Conservation (phyloP, 78 protist genomes). For the Dictyostelium capitatum region DNA sequence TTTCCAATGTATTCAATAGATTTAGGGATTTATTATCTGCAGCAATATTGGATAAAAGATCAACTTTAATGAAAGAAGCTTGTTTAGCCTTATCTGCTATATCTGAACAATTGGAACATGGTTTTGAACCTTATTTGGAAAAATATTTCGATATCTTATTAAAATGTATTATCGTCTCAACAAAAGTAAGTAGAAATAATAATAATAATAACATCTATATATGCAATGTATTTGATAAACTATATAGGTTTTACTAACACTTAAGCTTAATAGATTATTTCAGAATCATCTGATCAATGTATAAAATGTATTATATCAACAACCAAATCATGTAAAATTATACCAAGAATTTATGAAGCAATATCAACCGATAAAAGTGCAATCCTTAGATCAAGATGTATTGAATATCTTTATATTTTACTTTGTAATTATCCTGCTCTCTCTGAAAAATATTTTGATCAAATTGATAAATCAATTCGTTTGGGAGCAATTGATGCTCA, state of each 20-base stretch:
- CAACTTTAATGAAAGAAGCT: constrained; percentile 55
- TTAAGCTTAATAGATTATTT: constrained; percentile 12
- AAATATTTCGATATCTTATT: constrained; percentile 19
- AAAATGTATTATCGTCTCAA: constrained; percentile 34
- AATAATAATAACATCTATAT: too few species aligned
- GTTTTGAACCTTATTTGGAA: constrained; percentile 65
- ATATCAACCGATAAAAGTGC: constrained; percentile 35
- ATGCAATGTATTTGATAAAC: neutral
- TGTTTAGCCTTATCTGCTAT: neutral
- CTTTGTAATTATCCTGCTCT: neutral
- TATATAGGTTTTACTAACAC: neutral
- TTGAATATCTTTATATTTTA: constrained; percentile 28
- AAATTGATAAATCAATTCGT: constrained; percentile 25
- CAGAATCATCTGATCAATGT: constrained; percentile 60
- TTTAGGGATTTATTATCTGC: neutral
- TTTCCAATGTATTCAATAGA: neutral
- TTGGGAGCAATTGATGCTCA: constrained; percentile 34
- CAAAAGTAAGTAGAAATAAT: constrained; percentile 21
- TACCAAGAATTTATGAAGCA: constrained; percentile 10
- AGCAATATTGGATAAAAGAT: constrained; percentile 31
- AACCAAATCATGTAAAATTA: constrained; percentile 24
- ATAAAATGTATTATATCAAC: constrained; percentile 44
- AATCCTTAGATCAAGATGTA: neutral
- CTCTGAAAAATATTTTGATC: constrained; percentile 21
- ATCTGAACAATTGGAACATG: neutral